Evolutionary conservation across 106 monocot species (phyloP), one percentile per base, ranked within the genome.

Genomic region (Apostasia ramifera): DNA sequence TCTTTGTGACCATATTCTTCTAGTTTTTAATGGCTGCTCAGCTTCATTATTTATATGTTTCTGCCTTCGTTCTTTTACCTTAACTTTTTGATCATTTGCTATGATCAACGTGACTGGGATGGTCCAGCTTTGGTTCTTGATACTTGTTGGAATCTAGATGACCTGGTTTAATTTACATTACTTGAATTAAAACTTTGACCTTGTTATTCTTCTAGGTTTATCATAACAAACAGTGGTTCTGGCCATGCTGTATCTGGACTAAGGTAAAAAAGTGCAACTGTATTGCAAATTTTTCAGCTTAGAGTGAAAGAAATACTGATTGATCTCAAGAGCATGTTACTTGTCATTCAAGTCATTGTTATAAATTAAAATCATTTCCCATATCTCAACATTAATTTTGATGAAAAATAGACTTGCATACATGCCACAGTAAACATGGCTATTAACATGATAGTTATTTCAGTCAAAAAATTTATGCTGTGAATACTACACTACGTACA

Each of bases 211-310:
- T 80, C 66, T 71, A 95, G 95, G 71, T 95, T 95, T 78, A 86
- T 95, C n/a, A 66, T 95, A 74, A 95, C 95, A 73, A 95, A 88
- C 65, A 78, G 57, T 53, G 81, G 88, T 70, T 88, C 88, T 73
- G 95, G 95, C 46, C 95, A 88, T 84, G 66, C 78, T 78, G 86
- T 82, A 55, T 47, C 83, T 68, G 95, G 91, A 62, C 53, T 88
- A 71, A 84, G 88, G 94, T 94, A 76, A 67, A 41, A 65, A 0
- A 26, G 65, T 48, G 46, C 26, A 26, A 26, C 26, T 8, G 7
- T 48, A 6, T 65, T 65, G 47, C 48, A 37, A 65, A 47, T 65
- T 8, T 48, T 47, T 15, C 42, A 8, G 14, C 8, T 65, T 50
- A 1, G 2, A 45, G 44, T 62, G 44, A 65, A 5, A 5, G 15